phyloP scores from a whole-genome alignment of 2,329 filamentous ascomycete genomes.

The Thyridium curvatum region DNA sequence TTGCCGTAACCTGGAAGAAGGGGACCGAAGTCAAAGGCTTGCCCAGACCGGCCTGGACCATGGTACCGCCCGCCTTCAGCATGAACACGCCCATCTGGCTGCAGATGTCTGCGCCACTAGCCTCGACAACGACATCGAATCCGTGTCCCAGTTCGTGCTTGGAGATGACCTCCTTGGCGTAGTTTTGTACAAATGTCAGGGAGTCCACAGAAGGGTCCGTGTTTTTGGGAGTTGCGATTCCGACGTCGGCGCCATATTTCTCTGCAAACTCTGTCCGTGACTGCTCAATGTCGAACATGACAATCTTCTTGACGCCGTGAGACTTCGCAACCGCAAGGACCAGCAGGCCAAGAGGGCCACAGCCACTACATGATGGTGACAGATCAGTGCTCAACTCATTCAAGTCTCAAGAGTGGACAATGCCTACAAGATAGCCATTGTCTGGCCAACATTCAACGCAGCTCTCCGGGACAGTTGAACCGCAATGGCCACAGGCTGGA shows the following conservation, averaged over 20 bases:
- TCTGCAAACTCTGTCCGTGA: slow-evolving; percentile 14
- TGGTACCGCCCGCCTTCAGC: slow-evolving; percentile 15
- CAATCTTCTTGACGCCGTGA: slow-evolving; percentile 16
- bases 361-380: slow-evolving; percentile 11
- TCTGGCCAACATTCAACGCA: slow-evolving; percentile 12
- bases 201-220: slow-evolving; percentile 6
- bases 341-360: slow-evolving; percentile 18
- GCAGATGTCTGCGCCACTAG: slow-evolving; percentile 15
- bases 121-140: slow-evolving; percentile 15
- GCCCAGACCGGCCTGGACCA: slow-evolving; percentile 16
- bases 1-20: slow-evolving; percentile 14
- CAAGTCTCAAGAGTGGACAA: no score
- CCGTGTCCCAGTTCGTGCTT: slow-evolving; percentile 10
- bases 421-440: slow-evolving; percentile 19
- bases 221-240: slow-evolving; percentile 10
- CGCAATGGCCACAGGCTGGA: slow-evolving; percentile 58
- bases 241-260: slow-evolving; percentile 14
- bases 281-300: slow-evolving; percentile 21
- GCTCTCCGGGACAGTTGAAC: slow-evolving; percentile 55
- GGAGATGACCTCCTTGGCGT: slow-evolving; percentile 10
- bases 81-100: slow-evolving; percentile 15
- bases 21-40: slow-evolving; percentile 11
- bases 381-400: neutral
- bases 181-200: slow-evolving; percentile 8
- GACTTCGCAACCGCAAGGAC: slow-evolving; percentile 17